Base-by-base conservation (phyloP, 768 basidiomycete species). In the Hemileccinum impolitum region DNA sequence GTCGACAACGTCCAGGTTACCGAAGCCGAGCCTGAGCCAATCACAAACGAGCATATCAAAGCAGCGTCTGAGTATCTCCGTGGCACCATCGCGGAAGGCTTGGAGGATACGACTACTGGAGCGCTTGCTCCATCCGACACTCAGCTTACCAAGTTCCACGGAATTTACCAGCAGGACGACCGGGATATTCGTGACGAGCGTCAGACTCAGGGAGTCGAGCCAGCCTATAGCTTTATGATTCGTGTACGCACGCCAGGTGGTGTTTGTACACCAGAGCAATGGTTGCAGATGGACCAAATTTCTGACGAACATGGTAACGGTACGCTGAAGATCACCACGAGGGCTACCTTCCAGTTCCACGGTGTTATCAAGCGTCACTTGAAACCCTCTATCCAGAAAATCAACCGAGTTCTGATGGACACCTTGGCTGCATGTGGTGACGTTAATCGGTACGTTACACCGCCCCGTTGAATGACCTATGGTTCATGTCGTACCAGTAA, bases 41-140 rank as follows among this genome's bases (percentile, higher is more conserved):
- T 99, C 68, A 97, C 96, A 47, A 97, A 98, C 75, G 96, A 99
- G 71, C 93, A 98, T 70, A 97, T 98, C 79, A 99, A 98, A 74
- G 96, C 90, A 41, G 94, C 95, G 6, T 92, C 89, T 40, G 82
- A 85, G 48, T 97, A 87, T 72, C 79, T 97, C 18, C 88, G 96
- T 45, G 96, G 96, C 2, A 98, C 96, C 32, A 98, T 99, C 66
- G 76, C 75, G 1, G 94, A 98, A 65, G 95, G 96, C 39, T 79
- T 99, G 31, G 75, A 79, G 56, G 95, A 98, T 66, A 78, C 73
- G 47, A 81, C 76, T 47, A 96, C 95, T 1, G 95, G 93, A 43
- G 90, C 91, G n/a, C 81, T 98, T 26, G 87, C 94, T 12, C 74
- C 92, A 6, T 85, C 83, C 55, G 96, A 99, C 67, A 85, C 83